Base-by-base conservation (phyloP, 768 basidiomycete genomes). In the Postia placenta region DNA sequence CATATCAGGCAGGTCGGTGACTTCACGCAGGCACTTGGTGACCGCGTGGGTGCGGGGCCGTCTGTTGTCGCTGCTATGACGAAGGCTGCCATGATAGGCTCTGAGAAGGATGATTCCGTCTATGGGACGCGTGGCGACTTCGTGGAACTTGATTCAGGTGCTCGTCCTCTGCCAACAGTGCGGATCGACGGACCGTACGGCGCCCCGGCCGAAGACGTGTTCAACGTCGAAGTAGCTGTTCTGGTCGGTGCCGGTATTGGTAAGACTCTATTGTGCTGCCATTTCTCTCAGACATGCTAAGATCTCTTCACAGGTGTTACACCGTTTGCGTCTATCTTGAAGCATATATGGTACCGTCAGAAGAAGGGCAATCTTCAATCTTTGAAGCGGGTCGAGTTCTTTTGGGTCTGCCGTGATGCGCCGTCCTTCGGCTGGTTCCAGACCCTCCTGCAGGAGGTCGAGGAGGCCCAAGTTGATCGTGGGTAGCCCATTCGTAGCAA, bases 371-470 rank as follows among this genome's bases (percentile, higher is more conserved):
- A 79, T 50, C 71, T 94, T 28, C 88, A 89, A 26, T 78, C 83
- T 25, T 81, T 97, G 49, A 83, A 85, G 45, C 81, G 87, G 37
- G 94, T 96, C 50, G 91, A 95, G 59, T 94, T 95, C 68, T 89
- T 95, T 71, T 95, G 92, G 93, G 79, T 91, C 54, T 89, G 85
- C 64, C 85, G 89, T 63, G 89, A 93, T 56, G 82, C 87, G n/a
- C 90, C 90, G n/a, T 89, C 88, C n/a, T 92, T 96, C 60, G 92
- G 91, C 58, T 96, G 93, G 93, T 95, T 97, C 79, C 90, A 94
- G 66, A 83, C 78, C 52, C 70, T 96, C 45, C 74, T 96, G 51
- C 85, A 86, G 60, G 85, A 92, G 63, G 83, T 96, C 40, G 93
- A 96, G 64, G 81, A 80, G 42, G 86, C 88, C 39, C 92, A 93